Percentiles rank a stretch among this genome's conserved stretches.
These are phyloP conservation scores for Rubroshorea leprosula DNA, from an alignment of 345 rosid species.

Conservation along the genomic window DNA sequence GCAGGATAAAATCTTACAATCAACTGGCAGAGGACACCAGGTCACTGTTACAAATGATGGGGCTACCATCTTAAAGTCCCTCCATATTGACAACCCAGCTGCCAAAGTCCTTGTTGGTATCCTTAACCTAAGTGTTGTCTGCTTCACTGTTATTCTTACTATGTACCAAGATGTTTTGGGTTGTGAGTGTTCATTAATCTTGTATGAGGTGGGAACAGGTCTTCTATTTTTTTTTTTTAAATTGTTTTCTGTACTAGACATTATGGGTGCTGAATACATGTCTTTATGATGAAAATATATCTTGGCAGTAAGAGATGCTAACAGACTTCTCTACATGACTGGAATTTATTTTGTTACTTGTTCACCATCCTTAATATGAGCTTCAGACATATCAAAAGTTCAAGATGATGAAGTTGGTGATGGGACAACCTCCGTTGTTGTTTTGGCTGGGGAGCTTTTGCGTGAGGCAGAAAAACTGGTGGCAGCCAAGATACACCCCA, in stretches of 20 bases:
- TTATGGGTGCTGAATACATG: background rate
- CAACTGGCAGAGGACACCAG: slow-evolving; percentile 77
- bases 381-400: slow-evolving; percentile 83
- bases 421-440: slow-evolving; percentile 98
- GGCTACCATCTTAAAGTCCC: slow-evolving; percentile 92
- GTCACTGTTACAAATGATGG: slow-evolving; percentile 97
- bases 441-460: slow-evolving; percentile 78
- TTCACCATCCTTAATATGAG: slow-evolving; percentile 8
- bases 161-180: background rate
- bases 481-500: slow-evolving; percentile 86
- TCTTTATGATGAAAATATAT: background rate
- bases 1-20: slow-evolving; percentile 94
- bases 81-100: slow-evolving; percentile 92
- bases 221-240: too few relatives aligned
- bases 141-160: background rate
- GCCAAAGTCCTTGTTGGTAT: slow-evolving; percentile 97
- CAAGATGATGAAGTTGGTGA: slow-evolving; percentile 99
- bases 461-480: slow-evolving; percentile 92
- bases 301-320: background rate
- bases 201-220: background rate
- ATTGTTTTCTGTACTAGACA: background rate
- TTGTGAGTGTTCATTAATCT: background rate
- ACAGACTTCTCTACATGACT: too few relatives aligned
- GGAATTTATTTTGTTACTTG: too few relatives aligned
- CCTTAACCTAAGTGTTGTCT: slow-evolving; percentile 18